Evolutionary conservation across 169 alveolate genomes (phyloP), one percentile per base, ranked within the genome.

Genomic region (Ichthyophthirius multifiliis): DNA sequence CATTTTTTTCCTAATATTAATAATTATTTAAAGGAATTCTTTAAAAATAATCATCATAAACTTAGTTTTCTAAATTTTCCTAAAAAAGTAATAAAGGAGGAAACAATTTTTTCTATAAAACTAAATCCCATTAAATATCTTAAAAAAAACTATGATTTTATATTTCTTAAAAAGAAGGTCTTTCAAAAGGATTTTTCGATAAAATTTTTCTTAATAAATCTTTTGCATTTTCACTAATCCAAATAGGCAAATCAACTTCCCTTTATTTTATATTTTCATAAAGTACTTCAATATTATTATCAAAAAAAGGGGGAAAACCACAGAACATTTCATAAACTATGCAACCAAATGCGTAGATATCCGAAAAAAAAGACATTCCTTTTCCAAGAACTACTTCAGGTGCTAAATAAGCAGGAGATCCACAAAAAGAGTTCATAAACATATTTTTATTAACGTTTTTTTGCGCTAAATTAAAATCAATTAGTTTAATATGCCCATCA

Each of bases 321-420:
- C 89, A 48, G 5, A 92, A 74, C 93, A 94, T 89, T 83, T 91
- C 95, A 83, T 91, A 90, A 39, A 90, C 62, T n/a, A 91, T 74
- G n/a, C 90, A 77, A 16, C 97, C 97, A 18, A 94, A 86, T 23
- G 93, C 94, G 86, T 94, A 94, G 20, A 87, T 65, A 83, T 94
- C 97, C 18, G 93, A 91, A 23, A 90, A 78, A 48, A 87, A 76
- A 18, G 83, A 67, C 3, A 67, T 67, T 2, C 92, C 91, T 44
- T 86, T 75, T 35, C 87, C 71, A 30, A 75, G 83, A 30, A 93
- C 39, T 78, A 90, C 75, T 84, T 93, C 97, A 1, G 97, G 97
- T 12, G 97, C 86, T 13, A 90, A 83, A 82, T 93, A 93, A 18
- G 93, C 89, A 6, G 95, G 95, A 39, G 90, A 82, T 6, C 94